Percentiles rank a stretch among this genome's conserved stretches.
phyloP scores from a whole-genome alignment of 306 rosid genomes.

The Lupinus albus region DNA sequence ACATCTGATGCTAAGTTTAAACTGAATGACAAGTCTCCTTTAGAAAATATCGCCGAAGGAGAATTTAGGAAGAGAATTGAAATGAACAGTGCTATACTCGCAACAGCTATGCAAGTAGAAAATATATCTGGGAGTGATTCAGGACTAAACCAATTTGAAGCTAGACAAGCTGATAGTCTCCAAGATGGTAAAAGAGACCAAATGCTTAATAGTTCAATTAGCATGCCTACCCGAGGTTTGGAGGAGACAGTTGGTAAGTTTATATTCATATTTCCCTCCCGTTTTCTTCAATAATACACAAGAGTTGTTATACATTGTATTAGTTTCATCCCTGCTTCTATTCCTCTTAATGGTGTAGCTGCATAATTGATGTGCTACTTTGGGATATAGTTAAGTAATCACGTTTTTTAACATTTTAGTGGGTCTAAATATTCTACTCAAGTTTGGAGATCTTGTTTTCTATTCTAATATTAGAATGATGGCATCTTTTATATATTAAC shows the following conservation, averaged over 20 bases:
- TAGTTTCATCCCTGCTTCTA: conserved; percentile 18
- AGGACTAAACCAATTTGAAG: conserved; percentile 41
- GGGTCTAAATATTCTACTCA: too few relatives aligned
- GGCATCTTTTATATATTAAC: conserved; percentile 25
- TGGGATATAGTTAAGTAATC: too few relatives aligned
- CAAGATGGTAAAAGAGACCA: conserved; percentile 43
- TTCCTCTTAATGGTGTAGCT: neutral
- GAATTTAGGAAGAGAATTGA: conserved; percentile 49
- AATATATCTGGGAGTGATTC: conserved; percentile 36
- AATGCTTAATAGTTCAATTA: conserved; percentile 48
- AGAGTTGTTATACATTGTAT: conserved; percentile 1
- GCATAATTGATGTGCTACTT: neutral
- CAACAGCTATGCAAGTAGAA: conserved; percentile 45
- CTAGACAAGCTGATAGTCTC: conserved; percentile 32
- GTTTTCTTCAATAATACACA: neutral
- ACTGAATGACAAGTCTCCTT: conserved; percentile 37
- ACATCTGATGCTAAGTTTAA: conserved; percentile 40
- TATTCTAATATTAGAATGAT: neutral
- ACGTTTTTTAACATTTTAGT: too few relatives aligned
- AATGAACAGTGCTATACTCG: conserved; percentile 49
- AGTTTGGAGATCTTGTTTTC: too few relatives aligned
- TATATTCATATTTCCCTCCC: conserved; percentile 10
- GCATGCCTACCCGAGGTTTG: conserved; percentile 50
- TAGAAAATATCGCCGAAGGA: conserved; percentile 38
- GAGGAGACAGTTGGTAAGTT: conserved; percentile 76